Base-by-base conservation (phyloP, 2,329 filamentous ascomycete genomes). In the Fusarium buxicola region DNA sequence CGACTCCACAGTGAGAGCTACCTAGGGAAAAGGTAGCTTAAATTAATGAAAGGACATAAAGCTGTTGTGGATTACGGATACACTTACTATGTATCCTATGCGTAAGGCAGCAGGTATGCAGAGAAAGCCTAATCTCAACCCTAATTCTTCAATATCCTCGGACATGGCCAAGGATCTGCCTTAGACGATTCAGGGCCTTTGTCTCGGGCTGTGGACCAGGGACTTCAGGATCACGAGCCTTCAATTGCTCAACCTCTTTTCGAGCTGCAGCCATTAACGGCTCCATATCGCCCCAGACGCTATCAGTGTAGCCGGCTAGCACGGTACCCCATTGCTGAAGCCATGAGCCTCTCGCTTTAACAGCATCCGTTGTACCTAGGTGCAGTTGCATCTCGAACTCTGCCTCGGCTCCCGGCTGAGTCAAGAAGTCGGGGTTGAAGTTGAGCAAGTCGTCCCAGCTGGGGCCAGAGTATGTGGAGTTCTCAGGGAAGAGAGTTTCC, bases 221-320 rank as follows among this genome's bases (percentile, higher is more conserved):
- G 18, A 53, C 50, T 48, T 41, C 30, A 43, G 48, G 25, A 48
- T 76, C 71, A 12, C 28, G 43, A 8, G 53, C 46, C 27, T 56
- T 46, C 21, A 81, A 72, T 24, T 77, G 72, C 43, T 82, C 76
- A 16, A 90, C 73, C 70, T 91, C 88, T 40, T 75, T 74, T 54
- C 77, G 78, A 5, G 88, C 89, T 58, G 85, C 81, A 45, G 80
- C 76, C 9, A 87, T 82, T 30, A 89, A 75, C 4, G 83, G 80
- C 27, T 80, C 75, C 16, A 91, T 73, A 54, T 85, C 86, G 16
- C 89, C 89, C 89, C 89, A 91, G 21, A 91, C 88, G 52, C 90
- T 85, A 69, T 90, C 86, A 0, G 81, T 82, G 64, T 89, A 89
- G 30, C 79, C 75, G 2, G 78, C 81, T 21, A 89, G 76, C 8